Evolutionary conservation across 805 yeast genomes (phyloP).

Genomic region (Danielia reshetovae): DNA sequence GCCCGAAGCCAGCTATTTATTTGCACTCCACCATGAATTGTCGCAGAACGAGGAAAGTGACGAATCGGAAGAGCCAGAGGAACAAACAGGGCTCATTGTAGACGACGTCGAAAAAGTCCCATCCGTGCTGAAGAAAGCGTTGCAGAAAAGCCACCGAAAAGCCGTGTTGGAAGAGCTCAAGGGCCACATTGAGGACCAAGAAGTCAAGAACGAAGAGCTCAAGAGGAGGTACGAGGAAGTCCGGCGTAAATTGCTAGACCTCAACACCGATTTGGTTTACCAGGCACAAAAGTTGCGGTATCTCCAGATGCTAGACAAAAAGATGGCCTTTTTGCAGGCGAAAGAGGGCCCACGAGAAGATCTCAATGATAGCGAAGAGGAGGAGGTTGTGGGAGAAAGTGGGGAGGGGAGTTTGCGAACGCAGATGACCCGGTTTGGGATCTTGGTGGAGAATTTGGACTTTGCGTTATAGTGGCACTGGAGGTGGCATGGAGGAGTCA

Average conservation of each 20-base stretch:
- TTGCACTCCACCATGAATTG: conserved; percentile 12
- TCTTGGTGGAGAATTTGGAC: conserved; percentile 24
- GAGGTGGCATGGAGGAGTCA: no score
- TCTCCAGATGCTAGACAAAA: conserved; percentile 13
- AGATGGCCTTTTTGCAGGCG: conserved; percentile 5
- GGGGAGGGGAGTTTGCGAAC: conserved; percentile 1
- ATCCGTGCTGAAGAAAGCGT: conserved; percentile 2
- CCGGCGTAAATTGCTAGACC: conserved; percentile 5
- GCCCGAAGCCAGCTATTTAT: conserved; percentile 32
- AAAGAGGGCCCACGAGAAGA: conserved; percentile 3
- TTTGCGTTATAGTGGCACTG: no score
- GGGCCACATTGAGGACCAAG: background rate
- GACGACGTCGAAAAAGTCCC: conserved; percentile 18
- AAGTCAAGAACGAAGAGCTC: conserved; percentile 5
- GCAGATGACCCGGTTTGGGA: conserved; percentile 25
- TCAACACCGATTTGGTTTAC: conserved; percentile 21
- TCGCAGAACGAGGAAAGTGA: conserved; percentile 8
- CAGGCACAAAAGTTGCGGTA: conserved; percentile 29
- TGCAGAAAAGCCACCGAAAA: background rate
- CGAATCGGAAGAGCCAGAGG: conserved; percentile 4
- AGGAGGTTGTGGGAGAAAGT: conserved; percentile 6
- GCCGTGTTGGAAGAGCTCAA: background rate
- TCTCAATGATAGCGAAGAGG: conserved; percentile 21
- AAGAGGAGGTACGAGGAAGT: conserved; percentile 7
- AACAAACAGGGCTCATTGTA: conserved; percentile 10